These are phyloP conservation scores for Aspergillus udagawae DNA, from an alignment of 2,329 filamentous ascomycete species.

Conservation along the genomic window DNA sequence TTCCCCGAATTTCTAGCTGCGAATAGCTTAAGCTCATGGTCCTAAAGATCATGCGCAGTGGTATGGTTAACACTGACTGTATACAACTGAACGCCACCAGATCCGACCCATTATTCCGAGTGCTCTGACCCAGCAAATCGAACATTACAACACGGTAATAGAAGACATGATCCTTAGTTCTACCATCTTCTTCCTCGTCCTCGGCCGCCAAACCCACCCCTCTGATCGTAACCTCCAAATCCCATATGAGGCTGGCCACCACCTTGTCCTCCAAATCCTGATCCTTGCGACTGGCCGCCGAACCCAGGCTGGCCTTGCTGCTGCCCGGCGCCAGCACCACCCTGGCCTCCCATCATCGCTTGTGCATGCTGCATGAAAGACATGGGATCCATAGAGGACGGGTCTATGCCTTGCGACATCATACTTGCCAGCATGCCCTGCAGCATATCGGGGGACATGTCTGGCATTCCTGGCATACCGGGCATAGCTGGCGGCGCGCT, in stretches of 20 bases:
- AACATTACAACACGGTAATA: conserved; percentile 11
- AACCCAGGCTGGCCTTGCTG: conserved; percentile 35
- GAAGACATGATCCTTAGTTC: conserved; percentile 6
- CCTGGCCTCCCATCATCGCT: conserved; percentile 45
- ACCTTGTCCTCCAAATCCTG: conserved; percentile 33
- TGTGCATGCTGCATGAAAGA: conserved; percentile 53
- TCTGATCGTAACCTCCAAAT: conserved; percentile 40
- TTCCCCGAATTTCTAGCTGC: conserved; percentile 5
- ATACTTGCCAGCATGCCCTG: conserved; percentile 55
- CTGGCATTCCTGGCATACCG: conserved; percentile 44
- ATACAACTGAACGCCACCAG: conserved; percentile 18
- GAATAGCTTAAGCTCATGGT: neutral
- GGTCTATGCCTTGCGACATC: conserved; percentile 52
- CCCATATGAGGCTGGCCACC: conserved; percentile 40
- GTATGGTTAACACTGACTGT: conserved; percentile 1
- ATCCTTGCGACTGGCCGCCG: conserved; percentile 28
- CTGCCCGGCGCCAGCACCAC: conserved; percentile 35
- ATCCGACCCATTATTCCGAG: conserved; percentile 7
- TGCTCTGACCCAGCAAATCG: conserved; percentile 7
- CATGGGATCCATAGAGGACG: conserved; percentile 51
- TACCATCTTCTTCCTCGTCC: conserved; percentile 40
- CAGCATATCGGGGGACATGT: conserved; percentile 54
- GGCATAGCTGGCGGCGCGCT: conserved; percentile 32
- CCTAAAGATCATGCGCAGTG: neutral
- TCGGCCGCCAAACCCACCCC: conserved; percentile 36